A percentile compares a stretch with the other conserved stretches of the same genome.
Conservation (phyloP, 805 yeast genomes). For the Schizosaccharomyces japonicus region DNA sequence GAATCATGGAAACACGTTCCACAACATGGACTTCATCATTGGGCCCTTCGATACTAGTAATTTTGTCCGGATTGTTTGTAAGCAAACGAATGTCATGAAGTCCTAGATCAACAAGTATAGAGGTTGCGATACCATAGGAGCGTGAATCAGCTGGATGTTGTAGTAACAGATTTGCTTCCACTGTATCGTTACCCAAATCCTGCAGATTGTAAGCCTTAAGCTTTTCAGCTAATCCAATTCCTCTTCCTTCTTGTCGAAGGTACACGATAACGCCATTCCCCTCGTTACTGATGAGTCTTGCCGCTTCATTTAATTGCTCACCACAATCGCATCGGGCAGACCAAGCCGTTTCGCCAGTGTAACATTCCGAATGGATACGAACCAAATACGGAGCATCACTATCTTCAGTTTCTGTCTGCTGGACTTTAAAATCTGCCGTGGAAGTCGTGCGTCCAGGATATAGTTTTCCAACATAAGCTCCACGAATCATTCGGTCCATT, state of each 20-base stretch:
- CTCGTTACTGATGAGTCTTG: constrained; percentile 61
- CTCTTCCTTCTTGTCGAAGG: constrained; percentile 92
- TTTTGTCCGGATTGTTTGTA: constrained; percentile 92
- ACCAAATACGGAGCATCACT: constrained; percentile 24
- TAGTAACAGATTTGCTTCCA: constrained; percentile 74
- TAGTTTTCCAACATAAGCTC: constrained; percentile 79
- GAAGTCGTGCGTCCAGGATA: constrained; percentile 61
- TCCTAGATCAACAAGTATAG: constrained; percentile 67
- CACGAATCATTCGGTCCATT: constrained; percentile 90
- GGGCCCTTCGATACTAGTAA: constrained; percentile 79
- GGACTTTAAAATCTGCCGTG: constrained; percentile 10
- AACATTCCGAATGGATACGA: constrained; percentile 89
- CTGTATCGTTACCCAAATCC: constrained; percentile 96
- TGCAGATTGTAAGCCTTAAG: constrained; percentile 88
- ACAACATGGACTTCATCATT: constrained; percentile 48
- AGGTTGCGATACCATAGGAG: constrained; percentile 78
- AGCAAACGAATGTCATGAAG: constrained; percentile 45
- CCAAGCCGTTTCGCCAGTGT: constrained; percentile 99
- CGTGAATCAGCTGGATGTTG: constrained; percentile 98
- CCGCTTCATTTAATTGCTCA: constrained; percentile 96
- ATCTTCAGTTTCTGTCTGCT: neutral
- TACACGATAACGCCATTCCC: constrained; percentile 91
- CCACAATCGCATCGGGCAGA: constrained; percentile 98
- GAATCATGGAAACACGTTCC: constrained; percentile 91
- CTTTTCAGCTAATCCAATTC: constrained; percentile 94